These are phyloP conservation scores for Penicillium verrucosum DNA, from an alignment of 2,329 filamentous ascomycete species.

Conservation along the genomic window DNA sequence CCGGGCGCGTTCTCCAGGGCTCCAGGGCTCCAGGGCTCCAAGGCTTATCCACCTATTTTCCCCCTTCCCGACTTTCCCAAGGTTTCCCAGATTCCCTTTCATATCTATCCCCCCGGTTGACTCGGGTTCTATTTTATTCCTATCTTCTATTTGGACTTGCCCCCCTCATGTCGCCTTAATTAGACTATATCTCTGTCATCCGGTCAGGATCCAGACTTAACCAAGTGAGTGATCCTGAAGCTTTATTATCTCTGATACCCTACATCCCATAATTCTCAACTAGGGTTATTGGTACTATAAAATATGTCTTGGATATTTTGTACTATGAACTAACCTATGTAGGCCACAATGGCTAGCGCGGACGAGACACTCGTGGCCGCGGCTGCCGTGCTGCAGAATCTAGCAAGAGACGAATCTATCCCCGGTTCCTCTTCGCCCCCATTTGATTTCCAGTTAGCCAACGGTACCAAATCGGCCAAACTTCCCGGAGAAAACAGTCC, in stretches of 20 bases:
- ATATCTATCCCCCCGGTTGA: conserved; percentile 12
- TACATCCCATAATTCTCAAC: not conserved
- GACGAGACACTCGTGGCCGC: conserved; percentile 49
- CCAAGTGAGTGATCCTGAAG: conserved; percentile 23
- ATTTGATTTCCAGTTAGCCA: conserved; percentile 40
- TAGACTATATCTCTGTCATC: conserved; percentile 21
- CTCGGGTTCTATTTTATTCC: conserved; percentile 9
- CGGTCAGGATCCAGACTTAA: conserved; percentile 28
- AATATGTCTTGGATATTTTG: not conserved
- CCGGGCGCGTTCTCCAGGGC: conserved; percentile 6
- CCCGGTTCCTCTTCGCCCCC: conserved; percentile 35
- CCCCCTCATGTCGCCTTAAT: conserved; percentile 32
- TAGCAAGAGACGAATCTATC: conserved; percentile 42
- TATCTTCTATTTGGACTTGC: not conserved
- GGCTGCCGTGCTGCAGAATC: conserved; percentile 44
- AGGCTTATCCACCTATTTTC: conserved; percentile 3
- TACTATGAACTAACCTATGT: conserved; percentile 14
- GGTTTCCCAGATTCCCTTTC: conserved; percentile 8
- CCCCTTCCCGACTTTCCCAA: conserved; percentile 9
- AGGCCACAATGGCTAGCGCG: conserved; percentile 46
- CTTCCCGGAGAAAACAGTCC: conserved; percentile 73
- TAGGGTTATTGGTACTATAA: not conserved
- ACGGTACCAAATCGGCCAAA: conserved; percentile 57
- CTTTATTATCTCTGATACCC: not conserved
- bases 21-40: not conserved